Percentiles rank a stretch among this genome's conserved stretches.
Evolutionary conservation across 768 basidiomycete genomes (phyloP).

Genomic region (Suillus decipiens): DNA sequence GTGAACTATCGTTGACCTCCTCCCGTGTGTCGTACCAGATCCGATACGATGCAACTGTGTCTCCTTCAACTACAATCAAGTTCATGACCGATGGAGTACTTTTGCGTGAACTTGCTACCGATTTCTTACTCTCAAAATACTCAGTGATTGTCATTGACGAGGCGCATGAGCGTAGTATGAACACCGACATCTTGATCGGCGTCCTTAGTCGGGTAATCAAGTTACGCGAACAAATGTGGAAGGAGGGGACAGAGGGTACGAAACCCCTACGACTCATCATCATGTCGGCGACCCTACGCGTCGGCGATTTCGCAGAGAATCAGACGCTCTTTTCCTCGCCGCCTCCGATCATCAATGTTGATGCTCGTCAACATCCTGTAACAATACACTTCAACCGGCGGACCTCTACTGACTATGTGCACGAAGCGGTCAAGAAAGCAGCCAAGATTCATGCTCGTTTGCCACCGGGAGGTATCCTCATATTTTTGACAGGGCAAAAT

Average conservation of each 20-base stretch:
- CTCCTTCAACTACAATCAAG: slow-evolving; percentile 89
- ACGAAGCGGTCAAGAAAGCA: slow-evolving; percentile 88
- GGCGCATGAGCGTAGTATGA: slow-evolving; percentile 97
- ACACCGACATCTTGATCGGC: slow-evolving; percentile 96
- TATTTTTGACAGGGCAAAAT: slow-evolving; percentile 95
- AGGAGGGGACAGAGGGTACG: slow-evolving; percentile 63
- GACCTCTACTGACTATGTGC: slow-evolving; percentile 85
- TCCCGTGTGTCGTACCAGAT: slow-evolving; percentile 94
- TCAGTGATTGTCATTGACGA: slow-evolving; percentile 96
- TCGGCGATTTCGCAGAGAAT: slow-evolving; percentile 91
- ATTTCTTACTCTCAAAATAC: slow-evolving; percentile 93
- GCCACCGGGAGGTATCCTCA: slow-evolving; percentile 89
- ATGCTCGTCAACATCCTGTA: slow-evolving; percentile 92
- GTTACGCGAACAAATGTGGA: slow-evolving; percentile 89
- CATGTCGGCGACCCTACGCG: slow-evolving; percentile 97
- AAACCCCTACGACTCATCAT: slow-evolving; percentile 94
- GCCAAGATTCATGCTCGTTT: slow-evolving; percentile 90
- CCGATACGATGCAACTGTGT: slow-evolving; percentile 93
- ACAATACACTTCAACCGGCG: slow-evolving; percentile 91
- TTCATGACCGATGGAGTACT: slow-evolving; percentile 99
- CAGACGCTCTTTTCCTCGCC: slow-evolving; percentile 73
- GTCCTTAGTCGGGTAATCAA: slow-evolving; percentile 93
- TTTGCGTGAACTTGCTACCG: slow-evolving; percentile 86
- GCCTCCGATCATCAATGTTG: slow-evolving; percentile 90
- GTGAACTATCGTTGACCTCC: slow-evolving; percentile 84